These are phyloP conservation scores for Trypanosoma boissoni DNA, from an alignment of 208 protist genomes.

Conservation along the genomic window DNA sequence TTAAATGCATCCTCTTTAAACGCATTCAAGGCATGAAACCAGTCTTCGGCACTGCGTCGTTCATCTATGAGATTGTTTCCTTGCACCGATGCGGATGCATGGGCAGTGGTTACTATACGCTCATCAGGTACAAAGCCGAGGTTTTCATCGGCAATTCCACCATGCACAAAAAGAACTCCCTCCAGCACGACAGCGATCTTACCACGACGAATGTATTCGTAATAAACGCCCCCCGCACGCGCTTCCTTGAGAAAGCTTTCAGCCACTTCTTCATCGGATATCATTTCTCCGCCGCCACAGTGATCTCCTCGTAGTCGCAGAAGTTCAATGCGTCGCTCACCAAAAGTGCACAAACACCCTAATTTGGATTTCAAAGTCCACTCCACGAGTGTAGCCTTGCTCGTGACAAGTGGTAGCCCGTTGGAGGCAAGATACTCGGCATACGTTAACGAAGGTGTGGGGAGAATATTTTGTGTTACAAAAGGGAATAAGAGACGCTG, in stretches of 20 bases:
- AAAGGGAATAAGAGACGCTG: slow-evolving; percentile 22
- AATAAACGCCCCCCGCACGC: slow-evolving; percentile 62
- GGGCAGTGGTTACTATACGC: neutral
- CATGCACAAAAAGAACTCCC: slow-evolving; percentile 85
- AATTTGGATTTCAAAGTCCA: slow-evolving; percentile 72
- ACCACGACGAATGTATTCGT: slow-evolving; percentile 64
- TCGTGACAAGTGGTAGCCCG: slow-evolving; percentile 5
- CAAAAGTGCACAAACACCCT: slow-evolving; percentile 58
- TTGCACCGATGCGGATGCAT: too few species aligned
- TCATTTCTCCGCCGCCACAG: neutral
- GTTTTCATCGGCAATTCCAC: slow-evolving; percentile 59
- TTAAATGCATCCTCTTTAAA: slow-evolving; percentile 52
- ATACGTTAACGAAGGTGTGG: slow-evolving; percentile 16
- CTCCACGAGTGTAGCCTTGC: slow-evolving; percentile 35
- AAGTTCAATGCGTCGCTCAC: slow-evolving; percentile 65
- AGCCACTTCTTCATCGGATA: slow-evolving; percentile 53
- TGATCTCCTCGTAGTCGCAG: slow-evolving; percentile 14
- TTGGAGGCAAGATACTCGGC: slow-evolving; percentile 14
- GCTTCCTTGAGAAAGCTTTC: slow-evolving; percentile 62
- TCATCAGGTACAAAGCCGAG: slow-evolving; percentile 62
- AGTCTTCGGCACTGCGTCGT: slow-evolving; percentile 30
- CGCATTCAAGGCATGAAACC: slow-evolving; percentile 47
- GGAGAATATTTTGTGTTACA: slow-evolving; percentile 19
- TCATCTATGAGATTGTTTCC: slow-evolving; percentile 4
- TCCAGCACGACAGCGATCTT: slow-evolving; percentile 52